Base-by-base conservation (phyloP, 2,329 filamentous ascomycete genomes). In the Cryphonectria nitschkei region DNA sequence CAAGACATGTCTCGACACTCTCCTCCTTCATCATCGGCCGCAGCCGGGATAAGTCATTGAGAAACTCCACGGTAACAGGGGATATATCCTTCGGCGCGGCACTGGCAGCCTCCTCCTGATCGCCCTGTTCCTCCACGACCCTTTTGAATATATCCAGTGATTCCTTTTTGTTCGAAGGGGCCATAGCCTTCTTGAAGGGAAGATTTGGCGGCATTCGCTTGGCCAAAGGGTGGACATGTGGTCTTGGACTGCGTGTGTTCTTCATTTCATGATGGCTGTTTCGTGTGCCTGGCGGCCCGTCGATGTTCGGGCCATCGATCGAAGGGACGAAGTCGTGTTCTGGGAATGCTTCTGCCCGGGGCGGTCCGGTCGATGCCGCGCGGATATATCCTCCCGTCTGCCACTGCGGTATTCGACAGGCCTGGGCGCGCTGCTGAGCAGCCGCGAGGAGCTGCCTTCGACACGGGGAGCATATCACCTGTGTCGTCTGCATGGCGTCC, bases 21-120 rank as follows among this genome's bases (percentile, higher is more conserved):
- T 75, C 71, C 39, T 70, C 65, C 22, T 73, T 72, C 62, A 78
- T 71, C 76, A 80, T 76, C 52, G 75, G 73, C 52, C 76, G 74
- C 60, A 81, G 74, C 70, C 71, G 74, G 19, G 76, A 73, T 19
- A 79, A 70, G 52, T 78, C 74, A 61, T 76, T 75, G 50, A 79
- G 76, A 16, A 78, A 74, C 13, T 76, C 72, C 4, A 77, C 63
- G 68, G 73, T 37, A 19, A 60, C 66, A 11, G 66, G 63, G 46
- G 69, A 54, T 34, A 63, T n/a, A 26, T 68, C 67, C 22, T 52
- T 58, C 11, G 66, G 39, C 19, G 29, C 22, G 22, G 37, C 22
- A 14, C 29, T 14, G 13, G 62, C 58, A 11, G n/a, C 29, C 11
- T 46, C 26, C 2, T 66, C 63, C 39, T 62, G 56, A 13, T 41